phyloP scores from a whole-genome alignment of 2,329 filamentous ascomycete genomes.

The Leptographium flavum region DNA sequence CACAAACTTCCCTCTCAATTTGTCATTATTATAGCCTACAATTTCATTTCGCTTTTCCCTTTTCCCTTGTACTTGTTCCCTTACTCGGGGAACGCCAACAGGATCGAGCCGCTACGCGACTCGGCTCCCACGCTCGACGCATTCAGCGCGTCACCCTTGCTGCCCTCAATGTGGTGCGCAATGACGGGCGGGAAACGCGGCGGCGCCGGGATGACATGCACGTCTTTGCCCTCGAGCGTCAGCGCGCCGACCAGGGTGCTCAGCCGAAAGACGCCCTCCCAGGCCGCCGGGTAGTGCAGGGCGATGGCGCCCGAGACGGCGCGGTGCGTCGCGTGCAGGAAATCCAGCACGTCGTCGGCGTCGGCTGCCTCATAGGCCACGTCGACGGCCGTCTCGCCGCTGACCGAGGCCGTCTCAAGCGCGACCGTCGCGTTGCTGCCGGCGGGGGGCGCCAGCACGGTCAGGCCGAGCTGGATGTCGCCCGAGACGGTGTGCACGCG shows the following conservation, averaged over 20 bases:
- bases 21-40: neutral
- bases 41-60: neutral
- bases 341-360: slow-evolving; percentile 16
- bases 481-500: slow-evolving; percentile 26
- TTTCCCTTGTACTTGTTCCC: neutral
- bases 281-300: slow-evolving; percentile 31
- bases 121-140: slow-evolving; percentile 1
- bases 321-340: slow-evolving; percentile 26
- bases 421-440: neutral
- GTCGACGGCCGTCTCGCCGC: slow-evolving; percentile 23
- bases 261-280: slow-evolving; percentile 31
- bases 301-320: slow-evolving; percentile 28
- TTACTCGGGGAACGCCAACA: slow-evolving; percentile 5
- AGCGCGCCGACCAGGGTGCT: slow-evolving; percentile 24
- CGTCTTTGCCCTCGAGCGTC: slow-evolving; percentile 25
- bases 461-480: slow-evolving; percentile 23
- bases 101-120: slow-evolving; percentile 4
- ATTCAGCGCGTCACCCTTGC: slow-evolving; percentile 2
- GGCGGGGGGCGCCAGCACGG: slow-evolving; percentile 25
- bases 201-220: slow-evolving; percentile 21
- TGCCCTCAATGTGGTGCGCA: neutral
- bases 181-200: slow-evolving; percentile 4
- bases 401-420: slow-evolving; percentile 29
- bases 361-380: slow-evolving; percentile 33
- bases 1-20: too few relatives aligned